Evolutionary conservation across 2,329 filamentous ascomycete genomes (phyloP).

Genomic region (Pseudogymnoascus sp.): DNA sequence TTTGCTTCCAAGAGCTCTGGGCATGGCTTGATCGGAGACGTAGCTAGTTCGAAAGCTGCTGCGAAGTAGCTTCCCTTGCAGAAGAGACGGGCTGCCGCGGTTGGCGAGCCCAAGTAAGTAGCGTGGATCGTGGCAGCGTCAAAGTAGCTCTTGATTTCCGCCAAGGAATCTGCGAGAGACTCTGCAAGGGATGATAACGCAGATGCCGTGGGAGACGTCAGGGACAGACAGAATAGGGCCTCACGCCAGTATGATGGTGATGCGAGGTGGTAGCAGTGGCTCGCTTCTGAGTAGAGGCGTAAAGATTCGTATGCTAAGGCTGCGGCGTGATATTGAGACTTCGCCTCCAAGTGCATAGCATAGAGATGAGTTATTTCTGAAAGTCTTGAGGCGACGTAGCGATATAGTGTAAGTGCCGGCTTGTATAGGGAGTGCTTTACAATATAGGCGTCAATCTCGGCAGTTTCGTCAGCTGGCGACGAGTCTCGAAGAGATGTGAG

Average conservation of each 20-base stretch:
- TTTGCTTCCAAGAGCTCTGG: constrained; percentile 41
- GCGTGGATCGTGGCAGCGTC: constrained; percentile 71
- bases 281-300: constrained; percentile 62
- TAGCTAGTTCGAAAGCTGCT: constrained; percentile 74
- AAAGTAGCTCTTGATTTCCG: constrained; percentile 76
- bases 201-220: constrained; percentile 48
- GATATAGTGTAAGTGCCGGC: constrained; percentile 69
- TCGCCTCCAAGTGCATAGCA: constrained; percentile 65
- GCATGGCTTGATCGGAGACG: constrained; percentile 43
- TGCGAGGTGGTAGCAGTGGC: constrained; percentile 73
- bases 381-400: constrained; percentile 65
- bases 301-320: constrained; percentile 88
- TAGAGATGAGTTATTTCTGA: constrained; percentile 67
- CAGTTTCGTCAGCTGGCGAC: constrained; percentile 47
- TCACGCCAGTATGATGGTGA: constrained; percentile 78
- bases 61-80: constrained; percentile 84
- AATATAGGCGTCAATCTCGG: constrained; percentile 70
- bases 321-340: constrained; percentile 74
- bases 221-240: constrained; percentile 69
- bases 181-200: constrained; percentile 62
- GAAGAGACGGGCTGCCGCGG: constrained; percentile 62
- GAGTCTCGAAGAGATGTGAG: constrained; percentile 66
- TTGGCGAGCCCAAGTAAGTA: constrained; percentile 69
- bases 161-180: constrained; percentile 67
- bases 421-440: constrained; percentile 73